Evolutionary conservation across 192 early-diverging fungal genomes (phyloP), one percentile per base, ranked within the genome.

Genomic region (Mortierella claussenii): DNA sequence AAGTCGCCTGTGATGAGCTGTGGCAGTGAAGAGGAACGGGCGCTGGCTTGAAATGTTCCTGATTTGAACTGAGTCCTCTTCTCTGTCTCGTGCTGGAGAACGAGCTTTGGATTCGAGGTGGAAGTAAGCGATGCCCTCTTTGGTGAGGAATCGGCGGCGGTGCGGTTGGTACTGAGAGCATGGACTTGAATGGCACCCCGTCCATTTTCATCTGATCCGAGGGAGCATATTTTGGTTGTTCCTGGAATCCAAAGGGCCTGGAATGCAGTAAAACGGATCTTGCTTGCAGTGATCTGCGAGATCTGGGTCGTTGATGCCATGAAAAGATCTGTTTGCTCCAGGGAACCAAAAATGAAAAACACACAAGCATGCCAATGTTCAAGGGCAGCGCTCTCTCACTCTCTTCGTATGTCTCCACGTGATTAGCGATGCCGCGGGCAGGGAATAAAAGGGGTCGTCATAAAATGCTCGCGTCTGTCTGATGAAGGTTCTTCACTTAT

Each of bases 191-290:
- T 64, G 31, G 65, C 56, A 9, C 69, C 69, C 30, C 58, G 65
- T 6, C 69, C 69, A 2, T 21, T 24, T 28, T 64, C 61, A n/a
- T 62, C 51, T 2, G 69, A 73, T 4, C 69, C 69, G 12, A 73
- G 36, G 6, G 69, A 27, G 24, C 69, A 73, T 46, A 73, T 57
- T 18, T 55, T 62, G 1, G 44, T 73, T 1, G 69, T 73, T 6
- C 69, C 69, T 23, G 69, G 69, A 9, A 73, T 57, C 69, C 69
- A 73, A 28, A 73, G 61, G 1, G 61, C 69, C 42, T 73, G 69
- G 32, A 73, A 65, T 20, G 60, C 61, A 9, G 69, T 73, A 61
- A 65, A 73, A 1, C 45, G 48, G 3, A 73, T 51, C 4, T 23
- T 33, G n/a, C 53, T 65, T 2, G 44, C 4, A 20, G 55, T 45